These are phyloP conservation scores for Nothopassalora personata DNA, from an alignment of 2,329 filamentous ascomycete genomes.

Conservation along the genomic window DNA sequence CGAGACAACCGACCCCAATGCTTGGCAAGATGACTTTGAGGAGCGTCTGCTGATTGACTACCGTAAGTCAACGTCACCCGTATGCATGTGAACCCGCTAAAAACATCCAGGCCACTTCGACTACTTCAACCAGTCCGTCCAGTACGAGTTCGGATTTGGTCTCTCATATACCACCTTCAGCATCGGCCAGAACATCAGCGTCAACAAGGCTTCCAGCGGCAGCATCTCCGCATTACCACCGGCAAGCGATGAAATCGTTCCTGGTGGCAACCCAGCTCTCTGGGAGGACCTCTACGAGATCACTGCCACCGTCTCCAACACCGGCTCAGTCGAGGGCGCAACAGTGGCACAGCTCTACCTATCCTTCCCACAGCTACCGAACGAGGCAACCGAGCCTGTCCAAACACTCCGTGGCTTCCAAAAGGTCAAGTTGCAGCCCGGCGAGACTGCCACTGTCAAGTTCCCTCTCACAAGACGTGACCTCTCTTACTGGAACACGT, in stretches of 20 bases:
- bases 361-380: conserved; percentile 38
- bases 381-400: conserved; percentile 26
- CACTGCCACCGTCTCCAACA: conserved; percentile 57
- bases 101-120: conserved; percentile 40
- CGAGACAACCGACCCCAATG: conserved; percentile 33
- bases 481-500: conserved; percentile 24
- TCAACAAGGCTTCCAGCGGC: conserved; percentile 5
- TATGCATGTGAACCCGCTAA: background rate
- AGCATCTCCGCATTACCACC: conserved; percentile 16
- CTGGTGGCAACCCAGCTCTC: conserved; percentile 39
- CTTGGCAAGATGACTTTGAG: conserved; percentile 47
- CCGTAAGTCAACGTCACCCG: conserved; percentile 23
- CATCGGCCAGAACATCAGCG: conserved; percentile 11
- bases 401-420: conserved; percentile 38
- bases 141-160: conserved; percentile 29
- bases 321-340: conserved; percentile 48
- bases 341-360: conserved; percentile 54
- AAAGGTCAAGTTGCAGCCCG: conserved; percentile 29
- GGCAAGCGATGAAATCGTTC: conserved; percentile 13
- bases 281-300: conserved; percentile 58
- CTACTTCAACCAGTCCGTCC: conserved; percentile 30
- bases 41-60: conserved; percentile 53
- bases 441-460: conserved; percentile 17
- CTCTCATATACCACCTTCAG: conserved; percentile 29
- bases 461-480: conserved; percentile 19